These are phyloP conservation scores for Kregervanrija pseudodelftensis DNA, from an alignment of 805 yeast genomes.

Conservation along the genomic window DNA sequence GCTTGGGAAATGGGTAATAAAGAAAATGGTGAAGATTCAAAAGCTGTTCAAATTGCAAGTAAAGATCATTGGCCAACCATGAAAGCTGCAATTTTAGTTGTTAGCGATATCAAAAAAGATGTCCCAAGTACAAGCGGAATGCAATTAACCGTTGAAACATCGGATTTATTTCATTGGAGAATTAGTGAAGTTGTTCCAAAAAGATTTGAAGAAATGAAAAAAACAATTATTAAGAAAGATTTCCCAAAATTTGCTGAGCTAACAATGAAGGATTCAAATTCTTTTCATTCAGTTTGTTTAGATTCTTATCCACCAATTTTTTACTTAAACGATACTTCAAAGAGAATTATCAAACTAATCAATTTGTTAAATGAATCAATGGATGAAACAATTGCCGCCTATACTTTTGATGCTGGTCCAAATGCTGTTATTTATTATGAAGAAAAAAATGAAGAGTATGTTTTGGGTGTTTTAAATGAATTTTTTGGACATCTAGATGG, in stretches of 20 bases:
- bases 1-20: constrained; percentile 96
- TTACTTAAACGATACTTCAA: constrained; percentile 86
- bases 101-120: constrained; percentile 88
- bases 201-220: constrained; percentile 76
- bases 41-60: constrained; percentile 89
- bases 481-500: constrained; percentile 57
- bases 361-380: constrained; percentile 67
- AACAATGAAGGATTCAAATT: constrained; percentile 94
- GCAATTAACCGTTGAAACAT: constrained; percentile 90
- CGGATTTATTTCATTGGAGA: constrained; percentile 79
- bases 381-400: constrained; percentile 78
- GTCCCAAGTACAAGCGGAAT: constrained; percentile 93
- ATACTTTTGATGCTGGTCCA: constrained; percentile 99
- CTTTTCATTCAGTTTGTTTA: constrained; percentile 96
- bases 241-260: constrained; percentile 78
- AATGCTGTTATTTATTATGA: constrained; percentile 93
- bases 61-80: constrained; percentile 83
- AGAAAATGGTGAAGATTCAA: constrained; percentile 82
- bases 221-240: constrained; percentile 65
- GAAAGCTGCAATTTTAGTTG: constrained; percentile 89
- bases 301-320: constrained; percentile 96
- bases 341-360: constrained; percentile 67
- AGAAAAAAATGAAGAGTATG: constrained; percentile 61
- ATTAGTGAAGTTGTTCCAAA: constrained; percentile 77
- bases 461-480: constrained; percentile 62